Base-by-base conservation (phyloP, 345 rosid genomes). In the Carallia brachiata region DNA sequence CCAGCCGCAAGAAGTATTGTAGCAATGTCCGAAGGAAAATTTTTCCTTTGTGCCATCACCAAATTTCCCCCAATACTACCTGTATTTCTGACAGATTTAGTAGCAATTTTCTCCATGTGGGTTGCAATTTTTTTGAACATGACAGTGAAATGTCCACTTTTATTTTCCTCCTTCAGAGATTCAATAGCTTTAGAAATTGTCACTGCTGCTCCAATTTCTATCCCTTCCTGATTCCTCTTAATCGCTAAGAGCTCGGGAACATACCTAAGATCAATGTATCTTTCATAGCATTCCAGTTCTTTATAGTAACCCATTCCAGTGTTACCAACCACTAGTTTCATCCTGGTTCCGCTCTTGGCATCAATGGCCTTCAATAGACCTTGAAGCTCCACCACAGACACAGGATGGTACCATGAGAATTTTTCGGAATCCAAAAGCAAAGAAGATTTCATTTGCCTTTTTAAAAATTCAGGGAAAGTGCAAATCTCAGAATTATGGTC, bases 11-110 rank as follows among this genome's bases (percentile, higher is more conserved):
- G 90, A 61, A 94, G 85, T 69, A 91, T 40, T 0, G 96, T 91
- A 27, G 89, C 78, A 62, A 94, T 85, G 77, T 94, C 98, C 30
- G 97, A 91, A 63, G 97, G 97, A 76, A 90, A 94, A 61, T 73
- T 72, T 27, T 78, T 74, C 66, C 85, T 85, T 77, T 89, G 95
- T 1, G 97, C 97, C 97, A 91, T 86, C 72, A 90, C 87, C 74
- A 94, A 27, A 73, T 91, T 91, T 32, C 97, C 97, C 18, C 97
- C 97, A 6, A 91, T 54, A 79, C 89, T 90, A 53, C 84, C 96
- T 16, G 89, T 79, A 71, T 94, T 94, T 71, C 95, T 77, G 47
- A 91, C 62, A 28, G 82, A 84, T 66, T 53, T 78, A 48, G 86
- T 36, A 37, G 88, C 96, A 57, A 90, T 73, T 73, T 85, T 90